These are phyloP conservation scores for Priceomyces haplophilus DNA, from an alignment of 805 yeast species.

Conservation along the genomic window DNA sequence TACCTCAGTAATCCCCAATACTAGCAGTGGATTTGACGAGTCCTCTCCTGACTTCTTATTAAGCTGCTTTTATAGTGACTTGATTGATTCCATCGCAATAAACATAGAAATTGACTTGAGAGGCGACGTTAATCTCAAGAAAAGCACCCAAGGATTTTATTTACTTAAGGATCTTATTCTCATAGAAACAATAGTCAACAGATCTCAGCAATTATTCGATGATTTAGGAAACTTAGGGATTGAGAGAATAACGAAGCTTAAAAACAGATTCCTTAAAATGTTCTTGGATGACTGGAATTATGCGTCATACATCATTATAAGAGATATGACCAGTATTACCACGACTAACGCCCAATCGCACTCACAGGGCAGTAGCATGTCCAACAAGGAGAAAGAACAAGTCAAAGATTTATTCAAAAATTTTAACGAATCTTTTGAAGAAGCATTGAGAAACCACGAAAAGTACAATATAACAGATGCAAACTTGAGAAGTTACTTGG, in stretches of 20 bases:
- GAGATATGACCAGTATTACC: constrained; percentile 70
- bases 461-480: constrained; percentile 65
- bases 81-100: constrained; percentile 68
- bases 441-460: constrained; percentile 62
- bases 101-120: constrained; percentile 61
- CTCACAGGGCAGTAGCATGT: constrained; percentile 11
- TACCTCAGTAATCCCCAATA: constrained; percentile 46
- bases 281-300: constrained; percentile 79
- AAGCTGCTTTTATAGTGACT: constrained; percentile 69
- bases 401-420: constrained; percentile 81
- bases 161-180: constrained; percentile 68
- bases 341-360: constrained; percentile 40
- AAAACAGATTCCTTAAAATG: constrained; percentile 68
- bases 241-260: constrained; percentile 62
- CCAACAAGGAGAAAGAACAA: constrained; percentile 73
- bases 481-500: constrained; percentile 57
- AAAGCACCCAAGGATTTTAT: constrained; percentile 62
- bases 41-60: constrained; percentile 50
- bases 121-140: constrained; percentile 25
- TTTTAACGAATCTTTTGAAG: constrained; percentile 83
- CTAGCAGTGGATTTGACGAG: constrained; percentile 33
- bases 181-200: constrained; percentile 68
- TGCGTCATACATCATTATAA: constrained; percentile 67
- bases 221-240: constrained; percentile 59
- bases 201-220: constrained; percentile 49